Evolutionary conservation across 1,139 yeast species (phyloP).

Genomic region (Nakaseomyces nivariensis): DNA sequence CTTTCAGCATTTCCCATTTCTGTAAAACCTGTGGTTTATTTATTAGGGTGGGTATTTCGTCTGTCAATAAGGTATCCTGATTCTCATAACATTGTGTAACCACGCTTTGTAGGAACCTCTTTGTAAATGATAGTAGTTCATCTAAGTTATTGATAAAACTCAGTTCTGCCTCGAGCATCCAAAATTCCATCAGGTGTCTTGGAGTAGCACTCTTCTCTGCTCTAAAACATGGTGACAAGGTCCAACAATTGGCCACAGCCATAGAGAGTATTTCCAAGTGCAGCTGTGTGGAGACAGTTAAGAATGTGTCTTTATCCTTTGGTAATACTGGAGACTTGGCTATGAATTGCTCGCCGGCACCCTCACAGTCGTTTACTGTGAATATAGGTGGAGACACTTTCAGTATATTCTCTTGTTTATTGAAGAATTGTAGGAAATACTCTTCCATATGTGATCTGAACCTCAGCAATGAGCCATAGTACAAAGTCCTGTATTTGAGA

Average conservation of each 20-base stretch:
- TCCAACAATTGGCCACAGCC: conserved; percentile 77
- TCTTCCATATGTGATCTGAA: conserved; percentile 61
- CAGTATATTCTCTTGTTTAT: conserved; percentile 36
- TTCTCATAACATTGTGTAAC: conserved; percentile 34
- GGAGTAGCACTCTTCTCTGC: conserved; percentile 90
- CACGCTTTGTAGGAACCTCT: conserved; percentile 53
- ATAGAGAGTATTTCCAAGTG: conserved; percentile 77
- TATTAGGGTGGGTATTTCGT: conserved; percentile 2
- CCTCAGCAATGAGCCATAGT: conserved; percentile 56
- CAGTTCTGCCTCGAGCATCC: conserved; percentile 95
- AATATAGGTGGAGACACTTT: conserved; percentile 81
- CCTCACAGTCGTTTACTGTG: conserved; percentile 92
- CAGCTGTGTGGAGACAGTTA: conserved; percentile 87
- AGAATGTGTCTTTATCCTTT: conserved; percentile 39
- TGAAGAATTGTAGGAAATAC: conserved; percentile 45
- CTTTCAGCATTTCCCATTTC: conserved; percentile 28
- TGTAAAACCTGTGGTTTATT: conserved; percentile 22
- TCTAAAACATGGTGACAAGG: conserved; percentile 82
- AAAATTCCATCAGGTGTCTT: conserved; percentile 86
- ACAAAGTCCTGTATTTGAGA: conserved; percentile 65
- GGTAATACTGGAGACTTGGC: conserved; percentile 16
- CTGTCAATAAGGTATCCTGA: conserved; percentile 27
- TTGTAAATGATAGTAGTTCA: conserved; percentile 59
- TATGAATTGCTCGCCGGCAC: conserved; percentile 86
- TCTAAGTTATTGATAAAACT: conserved; percentile 50